Base-by-base conservation (phyloP, 2,329 filamentous ascomycete genomes). In the Penicillium polonicum region DNA sequence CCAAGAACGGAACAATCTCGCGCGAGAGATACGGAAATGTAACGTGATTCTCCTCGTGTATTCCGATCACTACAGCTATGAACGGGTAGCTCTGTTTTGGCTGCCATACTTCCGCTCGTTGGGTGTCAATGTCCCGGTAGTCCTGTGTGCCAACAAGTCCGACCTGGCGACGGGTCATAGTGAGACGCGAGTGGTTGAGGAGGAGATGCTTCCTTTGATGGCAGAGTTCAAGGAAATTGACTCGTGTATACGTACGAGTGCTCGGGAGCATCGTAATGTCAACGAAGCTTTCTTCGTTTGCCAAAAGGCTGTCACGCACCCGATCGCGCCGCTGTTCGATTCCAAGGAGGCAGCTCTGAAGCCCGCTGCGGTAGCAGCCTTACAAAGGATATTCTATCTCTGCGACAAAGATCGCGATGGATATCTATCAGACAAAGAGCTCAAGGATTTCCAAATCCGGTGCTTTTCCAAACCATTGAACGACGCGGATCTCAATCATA, bases 191-290 rank as follows among this genome's bases (percentile, higher is more conserved):
- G 88, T 96, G 9, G 86, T 96, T 45, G 90, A 96, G 69, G 94
- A 97, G 74, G 94, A 99, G 78, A 97, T 99, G 91, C 82, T 97
- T 33, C 94, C 94, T 0, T 88, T 99, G 64, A 97, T 99, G 94
- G 88, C 90, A 60, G 94, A 99, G 77, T 99, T 97, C 78, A 93
- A 96, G 72, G 94, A 97, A 75, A 97, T 99, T 63, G 94, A 99
- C 73, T 96, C 92, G 0, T 99, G 94, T 76, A 97, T 99, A 71
- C 85, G 94, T 55, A 92, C 92, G 9, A 97, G 92, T 75, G 92
- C 93, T 21, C 86, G 91, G 67, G 91, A 96, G 69, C 91, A 96
- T 71, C 87, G 89, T 67, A 97, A 97, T 74, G 90, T 97, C 72
- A 96, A 96, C 73, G 92, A 93, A 74, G 91, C 93, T 59, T 97